These are phyloP conservation scores for Rauvolfia tetraphylla DNA, from an alignment of 257 asterid species.

Conservation along the genomic window DNA sequence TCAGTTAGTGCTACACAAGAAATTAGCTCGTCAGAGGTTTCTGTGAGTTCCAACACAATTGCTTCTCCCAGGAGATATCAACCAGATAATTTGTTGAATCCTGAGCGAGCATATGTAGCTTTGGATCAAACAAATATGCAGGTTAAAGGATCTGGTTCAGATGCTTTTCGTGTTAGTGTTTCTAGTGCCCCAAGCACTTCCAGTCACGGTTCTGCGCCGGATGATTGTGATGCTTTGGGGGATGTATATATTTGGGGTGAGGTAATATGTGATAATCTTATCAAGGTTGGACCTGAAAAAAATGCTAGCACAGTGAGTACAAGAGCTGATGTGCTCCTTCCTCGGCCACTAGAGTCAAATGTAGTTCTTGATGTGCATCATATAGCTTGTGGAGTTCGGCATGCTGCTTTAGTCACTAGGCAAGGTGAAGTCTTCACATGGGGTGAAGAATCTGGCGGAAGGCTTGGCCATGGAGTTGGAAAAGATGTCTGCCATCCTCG, in stretches of 20 bases:
- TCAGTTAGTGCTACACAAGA: constrained; percentile 71
- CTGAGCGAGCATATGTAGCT: constrained; percentile 73
- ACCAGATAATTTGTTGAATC: constrained; percentile 40
- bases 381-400: constrained; percentile 84
- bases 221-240: constrained; percentile 88
- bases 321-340: constrained; percentile 73
- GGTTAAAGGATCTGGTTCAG: constrained; percentile 71
- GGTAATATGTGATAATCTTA: constrained; percentile 68
- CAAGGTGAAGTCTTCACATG: constrained; percentile 91
- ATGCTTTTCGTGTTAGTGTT: constrained; percentile 84
- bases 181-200: constrained; percentile 98
- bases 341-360: constrained; percentile 68
- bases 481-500: constrained; percentile 66
- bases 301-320: constrained; percentile 58
- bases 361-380: constrained; percentile 83
- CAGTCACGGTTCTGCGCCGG: constrained; percentile 90
- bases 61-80: constrained; percentile 59
- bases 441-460: constrained; percentile 99
- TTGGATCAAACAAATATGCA: constrained; percentile 79
- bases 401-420: constrained; percentile 81
- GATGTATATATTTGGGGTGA: constrained; percentile 98
- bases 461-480: constrained; percentile 89
- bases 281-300: constrained; percentile 74
- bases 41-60: constrained; percentile 46
- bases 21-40: constrained; percentile 62